Evolutionary conservation across 2,329 filamentous ascomycete genomes (phyloP).

Genomic region (Ceratocystiopsis minuta): DNA sequence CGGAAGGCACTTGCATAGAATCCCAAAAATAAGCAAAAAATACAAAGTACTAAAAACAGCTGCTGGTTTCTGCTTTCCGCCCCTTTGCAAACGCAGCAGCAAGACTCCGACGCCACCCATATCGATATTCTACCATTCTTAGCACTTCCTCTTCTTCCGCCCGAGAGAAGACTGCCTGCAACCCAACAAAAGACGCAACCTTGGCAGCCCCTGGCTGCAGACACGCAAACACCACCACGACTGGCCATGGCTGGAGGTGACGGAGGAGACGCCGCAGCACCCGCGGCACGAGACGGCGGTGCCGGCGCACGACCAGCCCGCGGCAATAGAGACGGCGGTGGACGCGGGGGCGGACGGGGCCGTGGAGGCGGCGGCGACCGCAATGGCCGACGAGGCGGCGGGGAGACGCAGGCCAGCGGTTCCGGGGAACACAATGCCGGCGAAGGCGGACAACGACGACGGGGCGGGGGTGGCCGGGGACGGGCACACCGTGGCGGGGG

Average conservation of each 20-base stretch:
- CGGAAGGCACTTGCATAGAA: not conserved
- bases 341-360: constrained; percentile 26
- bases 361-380: constrained; percentile 19
- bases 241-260: not conserved
- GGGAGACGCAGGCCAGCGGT: constrained; percentile 12
- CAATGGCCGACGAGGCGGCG: constrained; percentile 20
- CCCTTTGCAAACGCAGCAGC: not conserved
- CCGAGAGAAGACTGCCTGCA: no score
- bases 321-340: constrained; percentile 19
- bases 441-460: constrained; percentile 1
- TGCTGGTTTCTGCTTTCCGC: not conserved
- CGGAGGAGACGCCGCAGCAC: not conserved
- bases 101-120: no score
- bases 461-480: constrained; percentile 1
- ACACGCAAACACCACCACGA: not conserved
- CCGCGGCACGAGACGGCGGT: not conserved
- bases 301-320: constrained; percentile 11
- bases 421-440: constrained; percentile 3
- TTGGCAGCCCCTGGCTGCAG: not conserved
- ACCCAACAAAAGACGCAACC: not conserved
- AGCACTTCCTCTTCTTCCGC: no score
- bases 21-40: not conserved
- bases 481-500: constrained; percentile 6
- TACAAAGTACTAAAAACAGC: not conserved
- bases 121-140: no score